These are phyloP conservation scores for Alternaria hordeiaustralica DNA, from an alignment of 2,329 filamentous ascomycete genomes.

Conservation along the genomic window DNA sequence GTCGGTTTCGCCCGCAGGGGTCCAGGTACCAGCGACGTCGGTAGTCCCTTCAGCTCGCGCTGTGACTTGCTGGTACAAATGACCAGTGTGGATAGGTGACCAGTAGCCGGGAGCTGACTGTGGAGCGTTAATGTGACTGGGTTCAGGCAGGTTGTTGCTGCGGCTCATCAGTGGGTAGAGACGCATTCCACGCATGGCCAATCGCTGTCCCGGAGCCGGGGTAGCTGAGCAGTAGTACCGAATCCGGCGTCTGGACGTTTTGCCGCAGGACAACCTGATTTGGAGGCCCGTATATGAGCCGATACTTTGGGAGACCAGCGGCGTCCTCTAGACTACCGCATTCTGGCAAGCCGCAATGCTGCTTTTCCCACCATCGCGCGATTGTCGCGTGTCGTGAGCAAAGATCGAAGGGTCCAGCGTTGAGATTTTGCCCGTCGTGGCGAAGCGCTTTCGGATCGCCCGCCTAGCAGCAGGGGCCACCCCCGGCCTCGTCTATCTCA, in stretches of 20 bases:
- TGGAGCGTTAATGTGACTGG: conserved; percentile 28
- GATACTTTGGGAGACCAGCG: conserved; percentile 23
- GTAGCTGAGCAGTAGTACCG: conserved; percentile 19
- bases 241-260: conserved; percentile 27
- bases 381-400: conserved; percentile 28
- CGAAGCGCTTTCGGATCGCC: conserved; percentile 22
- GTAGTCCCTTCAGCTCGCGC: conserved; percentile 25
- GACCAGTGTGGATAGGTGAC: conserved; percentile 18
- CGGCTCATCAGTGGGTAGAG: conserved; percentile 36
- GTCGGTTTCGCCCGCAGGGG: conserved; percentile 32
- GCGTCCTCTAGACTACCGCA: conserved; percentile 19
- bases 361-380: conserved; percentile 17
- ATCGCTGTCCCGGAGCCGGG: conserved; percentile 31
- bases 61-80: conserved; percentile 36
- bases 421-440: conserved; percentile 22
- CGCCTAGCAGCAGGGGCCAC: conserved; percentile 20
- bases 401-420: conserved; percentile 6
- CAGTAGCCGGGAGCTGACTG: conserved; percentile 24
- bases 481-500: conserved; percentile 16
- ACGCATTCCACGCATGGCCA: conserved; percentile 26
- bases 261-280: conserved; percentile 31
- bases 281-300: conserved; percentile 33
- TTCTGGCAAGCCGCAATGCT: conserved; percentile 2
- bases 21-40: conserved; percentile 28
- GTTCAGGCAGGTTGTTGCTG: conserved; percentile 32